Evolutionary conservation across 192 early-diverging fungal genomes (phyloP).

Genomic region (Backusella macrospora): DNA sequence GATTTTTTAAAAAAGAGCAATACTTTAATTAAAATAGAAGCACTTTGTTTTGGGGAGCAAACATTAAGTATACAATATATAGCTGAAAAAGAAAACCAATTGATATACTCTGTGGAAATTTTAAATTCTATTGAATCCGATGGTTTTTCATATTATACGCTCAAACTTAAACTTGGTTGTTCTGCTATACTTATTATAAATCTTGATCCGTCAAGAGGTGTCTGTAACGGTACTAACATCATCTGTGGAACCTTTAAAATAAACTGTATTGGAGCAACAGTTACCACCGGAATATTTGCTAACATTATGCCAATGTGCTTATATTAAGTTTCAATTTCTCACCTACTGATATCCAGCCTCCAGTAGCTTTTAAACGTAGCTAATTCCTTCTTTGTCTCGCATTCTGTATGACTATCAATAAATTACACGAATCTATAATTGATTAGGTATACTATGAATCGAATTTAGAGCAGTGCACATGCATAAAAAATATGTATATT

Average conservation of each 20-base stretch:
- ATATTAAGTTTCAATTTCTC: neutral
- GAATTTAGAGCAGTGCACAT: too few species aligned
- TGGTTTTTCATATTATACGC: constrained; percentile 21
- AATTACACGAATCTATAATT: too few species aligned
- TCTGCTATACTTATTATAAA: constrained; percentile 38
- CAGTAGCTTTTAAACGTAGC: too few species aligned
- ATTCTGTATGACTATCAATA: constrained; percentile 36
- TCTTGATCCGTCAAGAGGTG: constrained; percentile 19
- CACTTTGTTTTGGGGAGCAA: too few species aligned
- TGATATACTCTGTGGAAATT: constrained; percentile 19
- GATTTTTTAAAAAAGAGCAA: too few species aligned
- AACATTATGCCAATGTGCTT: neutral
- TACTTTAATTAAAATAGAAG: too few species aligned
- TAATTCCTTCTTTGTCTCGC: constrained; percentile 31
- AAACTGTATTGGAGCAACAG: neutral
- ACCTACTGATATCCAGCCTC: neutral
- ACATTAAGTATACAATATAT: too few species aligned
- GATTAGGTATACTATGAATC: too few species aligned
- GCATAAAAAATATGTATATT: too few species aligned
- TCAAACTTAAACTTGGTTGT: constrained; percentile 15
- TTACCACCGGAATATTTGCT: neutral
- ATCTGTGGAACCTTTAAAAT: neutral
- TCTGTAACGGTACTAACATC: constrained; percentile 34
- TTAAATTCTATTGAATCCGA: constrained; percentile 24
- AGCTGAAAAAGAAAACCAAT: neutral